These are phyloP conservation scores for Colletotrichum neosansevieriae DNA, from an alignment of 2,329 filamentous ascomycete species.

Conservation along the genomic window DNA sequence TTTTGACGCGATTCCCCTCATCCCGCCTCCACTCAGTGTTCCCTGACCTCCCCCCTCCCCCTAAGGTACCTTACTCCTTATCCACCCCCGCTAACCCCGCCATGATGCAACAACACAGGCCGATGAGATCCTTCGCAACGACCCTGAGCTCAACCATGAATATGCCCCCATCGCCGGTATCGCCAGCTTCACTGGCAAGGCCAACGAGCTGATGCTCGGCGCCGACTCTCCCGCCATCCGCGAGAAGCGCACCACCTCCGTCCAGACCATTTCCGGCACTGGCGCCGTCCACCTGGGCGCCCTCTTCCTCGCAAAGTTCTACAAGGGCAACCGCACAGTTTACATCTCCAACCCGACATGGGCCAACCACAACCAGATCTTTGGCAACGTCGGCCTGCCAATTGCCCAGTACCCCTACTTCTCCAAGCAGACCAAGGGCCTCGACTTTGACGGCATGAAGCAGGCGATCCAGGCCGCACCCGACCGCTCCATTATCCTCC, in stretches of 20 bases:
- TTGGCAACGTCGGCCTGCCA: constrained; percentile 85
- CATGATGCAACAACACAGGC: constrained; percentile 69
- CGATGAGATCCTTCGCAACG: constrained; percentile 87
- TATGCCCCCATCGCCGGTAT: constrained; percentile 97
- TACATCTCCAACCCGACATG: constrained; percentile 97
- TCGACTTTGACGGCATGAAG: constrained; percentile 94
- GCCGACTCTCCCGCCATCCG: constrained; percentile 81
- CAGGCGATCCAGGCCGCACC: constrained; percentile 76
- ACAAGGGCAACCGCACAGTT: constrained; percentile 78
- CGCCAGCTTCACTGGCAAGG: constrained; percentile 85
- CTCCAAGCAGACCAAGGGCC: constrained; percentile 85
- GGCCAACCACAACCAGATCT: constrained; percentile 99
- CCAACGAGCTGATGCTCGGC: constrained; percentile 90
- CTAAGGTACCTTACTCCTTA: neutral
- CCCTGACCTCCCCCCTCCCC: neutral
- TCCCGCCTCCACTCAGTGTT: constrained; percentile 4
- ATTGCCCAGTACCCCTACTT: constrained; percentile 95
- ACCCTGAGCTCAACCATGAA: constrained; percentile 95
- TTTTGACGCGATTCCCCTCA: constrained; percentile 26
- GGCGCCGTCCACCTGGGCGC: constrained; percentile 94
- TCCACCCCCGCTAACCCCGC: constrained; percentile 38
- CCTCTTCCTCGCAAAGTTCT: constrained; percentile 95
- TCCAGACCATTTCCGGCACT: constrained; percentile 98
- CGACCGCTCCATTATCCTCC: constrained; percentile 84
- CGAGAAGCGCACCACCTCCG: constrained; percentile 83